Base-by-base conservation (phyloP, 495 filamentous ascomycete species). In the Aspergillus funiculosus region DNA sequence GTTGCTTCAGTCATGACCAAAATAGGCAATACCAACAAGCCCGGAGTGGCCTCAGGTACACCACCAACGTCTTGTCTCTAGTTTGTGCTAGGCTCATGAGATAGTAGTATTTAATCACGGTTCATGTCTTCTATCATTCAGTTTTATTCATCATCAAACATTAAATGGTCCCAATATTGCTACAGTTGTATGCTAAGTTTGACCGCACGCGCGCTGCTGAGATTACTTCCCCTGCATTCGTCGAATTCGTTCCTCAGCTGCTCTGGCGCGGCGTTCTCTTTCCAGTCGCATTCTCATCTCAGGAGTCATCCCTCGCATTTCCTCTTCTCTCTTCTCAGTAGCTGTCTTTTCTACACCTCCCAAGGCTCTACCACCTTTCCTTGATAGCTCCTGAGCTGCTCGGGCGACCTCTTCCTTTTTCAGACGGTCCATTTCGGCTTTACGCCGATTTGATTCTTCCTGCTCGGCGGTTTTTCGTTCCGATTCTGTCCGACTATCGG, bases 201-300 rank as follows among this genome's bases (percentile, higher is more conserved):
- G 14, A 2, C 4, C 8, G 10, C 28, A 30, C 19, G 13, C 20
- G 34, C 9, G 7, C 21, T 17, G 24, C 38, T 28, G 25, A 31
- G 28, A 18, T 50, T 29, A 39, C 10, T 44, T 50, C 38, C 43
- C 47, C 44, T 72, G 68, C 76, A 89, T 71, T 54, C 78, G 66
- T 60, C 71, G 78, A 29, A 96, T 77, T 52, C 91, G 79, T 71
- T 90, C 90, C 68, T 95, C 89, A 2, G 87, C 88, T 10, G 89
- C 89, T 47, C 88, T 78, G 9, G 86, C 89, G 55, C 87, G 82
- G 39, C 82, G 74, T 64, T 88, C 87, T 61, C 87, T 73, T 59
- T 95, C 89, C 53, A 95, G 52, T 58, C 75, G 75, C 81, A 81
- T 76, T 59, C 79, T 77, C 79, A 85, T 86, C 69, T 95, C 87